These are phyloP conservation scores for Fusarium continuum DNA, from an alignment of 2,329 filamentous ascomycete genomes.

Conservation along the genomic window DNA sequence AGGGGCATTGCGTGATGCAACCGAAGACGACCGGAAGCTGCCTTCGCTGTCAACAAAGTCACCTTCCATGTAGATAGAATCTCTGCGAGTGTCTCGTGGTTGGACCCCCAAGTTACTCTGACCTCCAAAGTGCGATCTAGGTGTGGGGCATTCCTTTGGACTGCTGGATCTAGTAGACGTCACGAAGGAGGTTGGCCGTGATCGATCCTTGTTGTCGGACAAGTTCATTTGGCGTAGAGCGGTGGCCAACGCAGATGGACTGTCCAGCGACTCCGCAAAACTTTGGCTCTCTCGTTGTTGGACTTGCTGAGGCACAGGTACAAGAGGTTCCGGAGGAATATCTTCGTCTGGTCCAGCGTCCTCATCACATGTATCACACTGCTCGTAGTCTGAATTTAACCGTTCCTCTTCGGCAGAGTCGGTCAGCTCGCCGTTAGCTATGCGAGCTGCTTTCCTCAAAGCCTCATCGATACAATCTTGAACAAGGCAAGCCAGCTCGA, in stretches of 20 bases:
- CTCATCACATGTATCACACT: slow-evolving; percentile 48
- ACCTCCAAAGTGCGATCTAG: slow-evolving; percentile 78
- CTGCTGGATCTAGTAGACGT: slow-evolving; percentile 88
- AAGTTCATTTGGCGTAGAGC: slow-evolving; percentile 58
- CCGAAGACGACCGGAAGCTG: slow-evolving; percentile 82
- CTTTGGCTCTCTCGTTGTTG: slow-evolving; percentile 25
- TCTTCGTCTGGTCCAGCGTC: slow-evolving; percentile 44
- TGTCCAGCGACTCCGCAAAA: slow-evolving; percentile 43
- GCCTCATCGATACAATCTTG: slow-evolving; percentile 96
- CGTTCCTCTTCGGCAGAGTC: slow-evolving; percentile 75
- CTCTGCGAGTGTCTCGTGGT: slow-evolving; percentile 73
- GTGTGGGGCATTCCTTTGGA: slow-evolving; percentile 89
- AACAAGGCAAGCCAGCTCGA: slow-evolving; percentile 91
- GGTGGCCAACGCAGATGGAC: slow-evolving; percentile 63
- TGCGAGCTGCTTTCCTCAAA: slow-evolving; percentile 85
- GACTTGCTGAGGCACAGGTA: slow-evolving; percentile 20
- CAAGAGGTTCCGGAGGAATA: slow-evolving; percentile 17
- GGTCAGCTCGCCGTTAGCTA: slow-evolving; percentile 84
- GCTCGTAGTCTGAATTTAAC: slow-evolving; percentile 45
- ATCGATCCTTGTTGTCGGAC: slow-evolving; percentile 41
- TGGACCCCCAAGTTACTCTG: slow-evolving; percentile 64
- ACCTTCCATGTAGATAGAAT: slow-evolving; percentile 82
- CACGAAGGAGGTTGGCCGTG: slow-evolving; percentile 63
- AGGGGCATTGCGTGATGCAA: slow-evolving; percentile 71
- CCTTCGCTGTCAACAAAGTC: slow-evolving; percentile 88